Evolutionary conservation across 495 filamentous ascomycete species (phyloP).

Genomic region (Symbiotaphrina buchneri): DNA sequence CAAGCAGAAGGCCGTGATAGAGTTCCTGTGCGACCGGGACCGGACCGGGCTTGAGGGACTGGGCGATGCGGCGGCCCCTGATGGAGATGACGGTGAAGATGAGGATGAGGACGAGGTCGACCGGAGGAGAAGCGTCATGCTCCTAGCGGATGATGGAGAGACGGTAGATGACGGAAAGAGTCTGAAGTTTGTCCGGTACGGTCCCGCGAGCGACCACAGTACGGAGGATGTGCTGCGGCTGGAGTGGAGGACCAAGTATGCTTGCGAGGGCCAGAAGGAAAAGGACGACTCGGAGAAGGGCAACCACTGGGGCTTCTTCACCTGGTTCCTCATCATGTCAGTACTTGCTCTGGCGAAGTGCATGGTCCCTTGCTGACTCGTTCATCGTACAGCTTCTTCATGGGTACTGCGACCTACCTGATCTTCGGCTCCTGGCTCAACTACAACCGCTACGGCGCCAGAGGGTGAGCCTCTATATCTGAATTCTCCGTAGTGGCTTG

Average conservation of each 20-base stretch:
- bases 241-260: slow-evolving; percentile 70
- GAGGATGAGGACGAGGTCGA: slow-evolving; percentile 18
- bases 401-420: slow-evolving; percentile 69
- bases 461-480: slow-evolving; percentile 17
- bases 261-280: slow-evolving; percentile 44
- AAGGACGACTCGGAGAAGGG: slow-evolving; percentile 11
- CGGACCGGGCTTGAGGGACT: slow-evolving; percentile 48
- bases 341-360: slow-evolving; percentile 11
- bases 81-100: slow-evolving; percentile 12
- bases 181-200: slow-evolving; percentile 50
- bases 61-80: slow-evolving; percentile 16
- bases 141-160: slow-evolving; percentile 7
- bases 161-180: slow-evolving; percentile 16
- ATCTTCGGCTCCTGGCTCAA: slow-evolving; percentile 98
- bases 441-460: slow-evolving; percentile 87
- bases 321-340: slow-evolving; percentile 91
- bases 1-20: slow-evolving; percentile 47
- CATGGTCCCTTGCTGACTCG: slow-evolving; percentile 2
- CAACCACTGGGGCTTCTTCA: slow-evolving; percentile 77
- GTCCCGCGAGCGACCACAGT: slow-evolving; percentile 22
- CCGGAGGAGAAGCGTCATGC: background rate
- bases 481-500: background rate
- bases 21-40: slow-evolving; percentile 59
- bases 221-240: slow-evolving; percentile 35
- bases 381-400: slow-evolving; percentile 39